These are phyloP conservation scores for Ustilago lituana DNA, from an alignment of 1,284 basidiomycete genomes.

Conservation along the genomic window DNA sequence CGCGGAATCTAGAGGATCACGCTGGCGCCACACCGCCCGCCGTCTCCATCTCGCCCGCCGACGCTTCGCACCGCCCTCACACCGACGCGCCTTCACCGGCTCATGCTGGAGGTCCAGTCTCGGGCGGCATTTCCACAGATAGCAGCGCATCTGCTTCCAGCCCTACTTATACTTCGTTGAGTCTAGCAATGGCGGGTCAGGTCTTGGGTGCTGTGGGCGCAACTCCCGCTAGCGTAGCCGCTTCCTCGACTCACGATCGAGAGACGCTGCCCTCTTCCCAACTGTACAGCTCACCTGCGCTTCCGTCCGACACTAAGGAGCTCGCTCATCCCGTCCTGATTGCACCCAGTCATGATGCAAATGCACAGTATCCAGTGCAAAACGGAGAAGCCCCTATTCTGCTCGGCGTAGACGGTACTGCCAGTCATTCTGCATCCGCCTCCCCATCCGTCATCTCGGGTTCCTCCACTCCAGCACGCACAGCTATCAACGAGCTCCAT, in stretches of 20 bases:
- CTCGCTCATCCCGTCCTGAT: constrained; percentile 37
- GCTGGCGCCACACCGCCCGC: neutral
- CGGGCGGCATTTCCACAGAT: neutral
- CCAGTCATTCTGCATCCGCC: constrained; percentile 21
- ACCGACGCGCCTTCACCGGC: neutral
- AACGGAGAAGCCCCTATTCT: constrained; percentile 9
- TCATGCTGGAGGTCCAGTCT: neutral
- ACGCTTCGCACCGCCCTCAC: neutral
- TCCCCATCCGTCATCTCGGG: constrained; percentile 38
- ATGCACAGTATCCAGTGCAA: neutral
- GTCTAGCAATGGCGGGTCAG: constrained; percentile 34
- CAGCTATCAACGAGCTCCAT: constrained; percentile 35
- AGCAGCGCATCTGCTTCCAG: constrained; percentile 9
- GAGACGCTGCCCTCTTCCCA: constrained; percentile 2
- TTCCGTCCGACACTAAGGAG: constrained; percentile 28
- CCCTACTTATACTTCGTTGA: constrained; percentile 20
- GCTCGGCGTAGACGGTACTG: constrained; percentile 17
- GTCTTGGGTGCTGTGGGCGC: constrained; percentile 14
- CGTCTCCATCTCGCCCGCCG: neutral
- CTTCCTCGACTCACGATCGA: neutral
- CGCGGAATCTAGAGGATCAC: neutral
- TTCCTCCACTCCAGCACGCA: constrained; percentile 29
- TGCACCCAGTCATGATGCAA: constrained; percentile 7
- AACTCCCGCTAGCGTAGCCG: neutral
- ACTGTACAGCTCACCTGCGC: constrained; percentile 36